A percentile compares a stretch with the other conserved stretches of the same genome.
phyloP scores from a whole-genome alignment of 768 basidiomycete species.

The Rhodotorula diobovata region DNA sequence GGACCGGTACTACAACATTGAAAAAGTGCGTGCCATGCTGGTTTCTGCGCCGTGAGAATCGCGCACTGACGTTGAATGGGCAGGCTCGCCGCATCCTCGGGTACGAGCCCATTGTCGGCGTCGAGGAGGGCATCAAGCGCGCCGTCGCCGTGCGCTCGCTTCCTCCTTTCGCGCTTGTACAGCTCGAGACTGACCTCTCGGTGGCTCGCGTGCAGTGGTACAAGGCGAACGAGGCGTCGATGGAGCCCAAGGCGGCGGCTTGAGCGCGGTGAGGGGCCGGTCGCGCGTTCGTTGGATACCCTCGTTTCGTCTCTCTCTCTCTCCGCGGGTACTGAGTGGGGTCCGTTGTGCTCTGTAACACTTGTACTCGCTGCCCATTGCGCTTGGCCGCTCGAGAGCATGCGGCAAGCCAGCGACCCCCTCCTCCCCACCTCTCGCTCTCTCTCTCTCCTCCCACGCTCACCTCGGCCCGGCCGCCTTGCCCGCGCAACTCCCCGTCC shows the following conservation, averaged over 20 bases:
- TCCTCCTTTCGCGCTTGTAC: not conserved
- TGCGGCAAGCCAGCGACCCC: no score
- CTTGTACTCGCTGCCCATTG: no score
- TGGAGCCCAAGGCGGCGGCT: slow-evolving; percentile 12
- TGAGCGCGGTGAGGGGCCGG: not conserved
- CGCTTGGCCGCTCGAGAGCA: no score
- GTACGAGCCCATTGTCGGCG: slow-evolving; percentile 82
- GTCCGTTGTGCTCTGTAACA: no score
- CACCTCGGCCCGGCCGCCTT: no score
- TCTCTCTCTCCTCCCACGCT: no score
- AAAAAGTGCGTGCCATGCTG: slow-evolving; percentile 55
- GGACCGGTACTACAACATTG: slow-evolving; percentile 84
- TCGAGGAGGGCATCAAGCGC: slow-evolving; percentile 78
- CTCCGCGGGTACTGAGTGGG: no score
- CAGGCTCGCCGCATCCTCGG: slow-evolving; percentile 73
- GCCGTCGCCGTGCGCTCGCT: slow-evolving; percentile 54
- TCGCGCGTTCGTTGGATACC: no score
- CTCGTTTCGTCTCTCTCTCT: no score
- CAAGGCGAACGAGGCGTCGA: slow-evolving; percentile 36
- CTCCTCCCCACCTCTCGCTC: no score
- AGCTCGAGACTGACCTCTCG: no score
- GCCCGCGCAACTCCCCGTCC: no score
- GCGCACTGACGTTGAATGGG: not conserved
- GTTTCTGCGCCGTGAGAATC: not conserved
- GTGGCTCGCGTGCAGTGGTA: slow-evolving; percentile 21